Conservation (phyloP, 768 basidiomycete species). For the Lactifluus pinguis region DNA sequence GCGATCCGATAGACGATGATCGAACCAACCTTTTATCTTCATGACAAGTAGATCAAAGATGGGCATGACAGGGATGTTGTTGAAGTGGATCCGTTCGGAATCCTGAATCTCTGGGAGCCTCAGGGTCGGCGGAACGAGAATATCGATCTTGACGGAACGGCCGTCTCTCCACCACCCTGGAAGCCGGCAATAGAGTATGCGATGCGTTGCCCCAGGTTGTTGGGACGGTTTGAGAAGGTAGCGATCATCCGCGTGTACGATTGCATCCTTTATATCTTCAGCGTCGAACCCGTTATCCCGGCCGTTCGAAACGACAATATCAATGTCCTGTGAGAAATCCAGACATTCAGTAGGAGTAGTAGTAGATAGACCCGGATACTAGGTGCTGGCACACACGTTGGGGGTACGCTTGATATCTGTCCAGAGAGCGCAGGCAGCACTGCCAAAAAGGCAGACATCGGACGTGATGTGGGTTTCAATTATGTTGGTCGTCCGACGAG, state of each 20-base stretch:
- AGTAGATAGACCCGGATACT: no score
- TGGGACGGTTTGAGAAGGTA: neutral
- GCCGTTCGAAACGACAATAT: neutral
- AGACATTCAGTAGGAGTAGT: no score
- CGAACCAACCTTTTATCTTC: conserved; percentile 9
- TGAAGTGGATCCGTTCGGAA: neutral
- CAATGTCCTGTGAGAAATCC: neutral
- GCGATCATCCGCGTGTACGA: neutral
- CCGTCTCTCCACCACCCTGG: neutral
- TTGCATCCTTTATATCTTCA: neutral
- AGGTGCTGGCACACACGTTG: neutral
- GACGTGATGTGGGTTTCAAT: neutral
- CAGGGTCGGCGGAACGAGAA: conserved; percentile 1
- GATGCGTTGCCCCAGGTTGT: neutral
- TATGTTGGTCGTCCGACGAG: conserved; percentile 8
- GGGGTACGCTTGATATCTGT: conserved; percentile 1
- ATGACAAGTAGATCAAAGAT: conserved; percentile 7
- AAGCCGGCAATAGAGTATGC: conserved; percentile 1
- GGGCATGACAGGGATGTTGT: conserved; percentile 1
- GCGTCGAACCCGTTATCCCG: neutral
- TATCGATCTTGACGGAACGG: conserved; percentile 5
- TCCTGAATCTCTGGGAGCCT: neutral
- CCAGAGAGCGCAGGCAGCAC: conserved; percentile 4
- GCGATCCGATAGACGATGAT: neutral
- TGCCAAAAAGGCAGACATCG: conserved; percentile 6